Base-by-base conservation (phyloP, 2,329 filamentous ascomycete genomes). In the Coniochaeta sp. region DNA sequence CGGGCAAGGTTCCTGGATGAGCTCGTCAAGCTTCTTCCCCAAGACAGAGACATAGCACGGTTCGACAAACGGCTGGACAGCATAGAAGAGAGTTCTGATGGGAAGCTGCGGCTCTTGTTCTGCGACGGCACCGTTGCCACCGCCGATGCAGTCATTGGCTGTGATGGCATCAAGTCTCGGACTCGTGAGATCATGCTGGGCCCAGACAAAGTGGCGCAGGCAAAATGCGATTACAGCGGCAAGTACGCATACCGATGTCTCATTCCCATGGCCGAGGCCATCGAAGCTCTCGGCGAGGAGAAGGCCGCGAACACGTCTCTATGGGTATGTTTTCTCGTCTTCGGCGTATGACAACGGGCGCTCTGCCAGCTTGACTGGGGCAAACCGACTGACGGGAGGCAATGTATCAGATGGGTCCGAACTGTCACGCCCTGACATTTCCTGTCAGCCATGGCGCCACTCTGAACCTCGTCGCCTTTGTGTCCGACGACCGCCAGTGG, bases 141-240 rank as follows among this genome's bases (percentile, higher is more conserved):
- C 51, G 64, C 63, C 5, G 64, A 66, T 47, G 61, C 60, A 7
- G 59, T 81, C 0, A 64, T 84, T 35, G 80, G 78, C 1, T 82
- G 79, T 57, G 82, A 85, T 61, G 82, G 82, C 0, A 80, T 85
- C 59, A 83, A 83, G 61, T 78, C 75, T 2, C 68, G 71, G 26
- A 74, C 76, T 2, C 68, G 83, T 14, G 64, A 74, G 24, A 61
- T 80, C 2, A 63, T 86, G 6, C 65, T 84, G 0, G 77, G 75
- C 0, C 76, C 74, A 1, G 57, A 66, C 27, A 55, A 61, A 57
- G 69, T 47, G 60, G 70, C 49, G 55, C 71, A 28, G 50, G 72
- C 53, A 56, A 79, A n/a, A 61, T 71, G 63, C 20, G 61, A 58
- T 1, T 85, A 81, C 57, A 76, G 72, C 1, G 71, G 76, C 26